Base-by-base conservation (phyloP, 768 basidiomycete genomes). In the Boletus eberwhitei region DNA sequence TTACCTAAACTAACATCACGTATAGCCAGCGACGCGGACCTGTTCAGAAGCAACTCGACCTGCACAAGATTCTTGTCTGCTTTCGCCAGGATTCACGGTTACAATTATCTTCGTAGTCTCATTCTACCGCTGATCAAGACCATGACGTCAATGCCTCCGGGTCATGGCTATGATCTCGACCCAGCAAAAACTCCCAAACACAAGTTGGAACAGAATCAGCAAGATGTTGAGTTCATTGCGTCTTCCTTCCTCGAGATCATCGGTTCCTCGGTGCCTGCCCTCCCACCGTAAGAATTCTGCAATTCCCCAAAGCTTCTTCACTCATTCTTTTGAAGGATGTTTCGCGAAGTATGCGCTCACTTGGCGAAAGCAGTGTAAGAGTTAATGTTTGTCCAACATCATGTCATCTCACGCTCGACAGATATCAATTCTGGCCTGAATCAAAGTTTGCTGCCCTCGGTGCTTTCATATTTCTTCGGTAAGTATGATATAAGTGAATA, bases 401-500 rank as follows among this genome's bases (percentile, higher is more conserved):
- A 44, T 50, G 21, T 45, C 40, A 47, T 48, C 60, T 64, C 50
- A 67, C 40, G 8, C 47, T 48, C 53, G 38, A 55, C 53, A 82
- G 90, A 13, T 75, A 79, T 49, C 78, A 81, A 53, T 76, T 85
- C 13, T 91, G 87, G 87, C 89, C 90, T 0, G 84, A 88, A 47
- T 78, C 88, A 5, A 90, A 88, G 67, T 90, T 86, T 63, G 81
- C 88, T 22, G 89, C 90, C 1, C 79, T 91, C 37, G 92, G 93
- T 22, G 90, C 93, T 12, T 93, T 97, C 75, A 87, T 98, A 55
- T 97, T 98, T 66, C 75, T 98, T 40, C 82, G 94, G 84, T 88
- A 62, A 35, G 73, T 62, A 12, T 9, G 48, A 35, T 12, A 5
- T 38, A 39, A 8, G 39, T 21, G n/a, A 21, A 29, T 22, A 14